Base-by-base conservation (phyloP, 2,329 filamentous ascomycete genomes). In the Colletotrichum simmondsii region DNA sequence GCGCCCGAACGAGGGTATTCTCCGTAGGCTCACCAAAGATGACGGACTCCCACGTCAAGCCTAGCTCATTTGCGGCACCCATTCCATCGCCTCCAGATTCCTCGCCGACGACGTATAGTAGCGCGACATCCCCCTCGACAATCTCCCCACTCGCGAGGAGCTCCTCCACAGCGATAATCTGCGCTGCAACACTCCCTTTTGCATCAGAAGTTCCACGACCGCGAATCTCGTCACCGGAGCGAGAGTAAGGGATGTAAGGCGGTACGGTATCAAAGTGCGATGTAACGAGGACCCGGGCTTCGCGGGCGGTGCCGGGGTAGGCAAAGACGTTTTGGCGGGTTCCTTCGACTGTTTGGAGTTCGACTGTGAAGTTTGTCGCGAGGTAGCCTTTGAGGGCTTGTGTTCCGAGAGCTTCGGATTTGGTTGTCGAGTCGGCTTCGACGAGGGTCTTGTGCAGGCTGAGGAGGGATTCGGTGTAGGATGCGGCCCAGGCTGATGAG, bases 11-110 rank as follows among this genome's bases (percentile, higher is more conserved):
- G 24, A 98, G 92, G 81, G 93, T 94, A 76, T 92, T 90, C 78
- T 98, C 95, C 0, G 97, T 99, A 1, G 96, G 96, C 81, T 99
- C 97, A 53, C 97, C 96, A 79, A 98, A 98, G 78, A 97, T 93
- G 77, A 94, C 92, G 4, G 94, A 90, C 35, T 92, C 88, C 32
- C 91, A 86, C 73, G 74, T 7, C 79, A 81, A 22, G 78, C 82
- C 30, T 81, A 79, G 49, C 80, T 77, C 61, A 81, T 78, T 14
- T 76, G 68, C 28, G 74, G 72, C 2, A 82, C 79, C 79, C 96
- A 98, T 98, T 5, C 96, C 96, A 74, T 93, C 92, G 10, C 96
- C 96, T 2, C 86, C 86, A 1, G 87, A 88, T 81, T 98, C 96
- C 82, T 99, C 96, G 71, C 94, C 95, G 0, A 98, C 94, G 0